These are phyloP conservation scores for Scheffersomyces cryptocercus DNA, from an alignment of 1,139 yeast species.

Conservation along the genomic window DNA sequence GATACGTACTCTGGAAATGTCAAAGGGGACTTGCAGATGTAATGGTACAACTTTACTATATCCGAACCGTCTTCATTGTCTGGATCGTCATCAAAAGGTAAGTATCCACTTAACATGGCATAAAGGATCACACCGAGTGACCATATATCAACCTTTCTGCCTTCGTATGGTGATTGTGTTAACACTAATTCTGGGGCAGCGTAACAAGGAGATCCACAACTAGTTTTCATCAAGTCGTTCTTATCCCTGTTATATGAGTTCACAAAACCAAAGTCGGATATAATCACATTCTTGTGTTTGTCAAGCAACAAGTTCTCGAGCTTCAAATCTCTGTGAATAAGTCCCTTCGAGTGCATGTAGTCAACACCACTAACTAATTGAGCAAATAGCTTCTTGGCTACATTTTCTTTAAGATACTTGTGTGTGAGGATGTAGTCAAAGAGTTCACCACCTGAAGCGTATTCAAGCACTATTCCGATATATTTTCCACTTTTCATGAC, in stretches of 20 bases:
- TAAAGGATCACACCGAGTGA: conserved; percentile 92
- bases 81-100: conserved; percentile 98
- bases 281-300: conserved; percentile 76
- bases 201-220: conserved; percentile 97
- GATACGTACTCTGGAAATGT: conserved; percentile 94
- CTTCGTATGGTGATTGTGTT: conserved; percentile 83
- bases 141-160: conserved; percentile 96
- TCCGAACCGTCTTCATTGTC: conserved; percentile 95
- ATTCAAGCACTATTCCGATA: conserved; percentile 93
- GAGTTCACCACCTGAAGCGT: conserved; percentile 96
- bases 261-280: conserved; percentile 89
- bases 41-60: conserved; percentile 85
- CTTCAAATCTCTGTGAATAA: conserved; percentile 80
- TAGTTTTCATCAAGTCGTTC: conserved; percentile 85
- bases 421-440: conserved; percentile 90
- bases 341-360: conserved; percentile 82
- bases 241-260: conserved; percentile 71
- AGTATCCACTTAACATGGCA: conserved; percentile 96
- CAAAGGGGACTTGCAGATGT: conserved; percentile 86
- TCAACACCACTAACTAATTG: conserved; percentile 93
- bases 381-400: conserved; percentile 86
- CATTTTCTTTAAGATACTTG: conserved; percentile 79
- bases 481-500: conserved; percentile 93
- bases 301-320: conserved; percentile 72
- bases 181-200: conserved; percentile 97